Conservation (phyloP, 345 rosid species). For the Xanthoceras sorbifolium region DNA sequence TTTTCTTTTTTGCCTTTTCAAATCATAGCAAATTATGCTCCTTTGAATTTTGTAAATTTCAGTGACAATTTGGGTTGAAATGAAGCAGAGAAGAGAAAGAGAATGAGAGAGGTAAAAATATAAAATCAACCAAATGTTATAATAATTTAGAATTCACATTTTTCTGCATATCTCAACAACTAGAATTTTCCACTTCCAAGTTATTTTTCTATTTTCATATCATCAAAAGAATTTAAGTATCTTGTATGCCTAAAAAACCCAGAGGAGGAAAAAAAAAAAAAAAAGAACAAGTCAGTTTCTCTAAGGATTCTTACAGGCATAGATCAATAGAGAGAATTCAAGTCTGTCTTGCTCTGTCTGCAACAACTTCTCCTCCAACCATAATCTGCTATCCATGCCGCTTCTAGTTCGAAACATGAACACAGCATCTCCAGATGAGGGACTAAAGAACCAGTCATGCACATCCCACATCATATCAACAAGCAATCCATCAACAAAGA, state of each 20-base stretch:
- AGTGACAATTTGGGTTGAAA: background rate
- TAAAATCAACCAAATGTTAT: background rate
- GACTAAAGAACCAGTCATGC: conserved; percentile 83
- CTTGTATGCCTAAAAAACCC: conserved; percentile 10
- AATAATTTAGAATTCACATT: conserved; percentile 22
- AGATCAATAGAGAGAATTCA: conserved; percentile 80
- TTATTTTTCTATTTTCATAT: conserved; percentile 24
- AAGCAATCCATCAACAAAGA: conserved; percentile 74
- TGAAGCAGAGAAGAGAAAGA: background rate
- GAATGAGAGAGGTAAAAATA: background rate
- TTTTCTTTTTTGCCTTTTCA: conserved; percentile 9
- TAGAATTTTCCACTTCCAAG: conserved; percentile 1
- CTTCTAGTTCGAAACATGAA: conserved; percentile 92
- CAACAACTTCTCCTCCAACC: conserved; percentile 67
- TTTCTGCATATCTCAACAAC: conserved; percentile 26
- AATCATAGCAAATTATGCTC: background rate
- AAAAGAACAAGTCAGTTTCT: conserved; percentile 17
- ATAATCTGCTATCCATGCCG: conserved; percentile 65
- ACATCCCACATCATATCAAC: conserved; percentile 97
- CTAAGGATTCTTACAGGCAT: conserved; percentile 64
- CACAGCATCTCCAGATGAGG: conserved; percentile 62
- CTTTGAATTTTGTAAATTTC: background rate
- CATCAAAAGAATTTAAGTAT: conserved; percentile 39
- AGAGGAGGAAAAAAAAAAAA: background rate
- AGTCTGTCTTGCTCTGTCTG: conserved; percentile 61